These are phyloP conservation scores for Termitomyces sp. DNA, from an alignment of 768 basidiomycete genomes.

Conservation along the genomic window DNA sequence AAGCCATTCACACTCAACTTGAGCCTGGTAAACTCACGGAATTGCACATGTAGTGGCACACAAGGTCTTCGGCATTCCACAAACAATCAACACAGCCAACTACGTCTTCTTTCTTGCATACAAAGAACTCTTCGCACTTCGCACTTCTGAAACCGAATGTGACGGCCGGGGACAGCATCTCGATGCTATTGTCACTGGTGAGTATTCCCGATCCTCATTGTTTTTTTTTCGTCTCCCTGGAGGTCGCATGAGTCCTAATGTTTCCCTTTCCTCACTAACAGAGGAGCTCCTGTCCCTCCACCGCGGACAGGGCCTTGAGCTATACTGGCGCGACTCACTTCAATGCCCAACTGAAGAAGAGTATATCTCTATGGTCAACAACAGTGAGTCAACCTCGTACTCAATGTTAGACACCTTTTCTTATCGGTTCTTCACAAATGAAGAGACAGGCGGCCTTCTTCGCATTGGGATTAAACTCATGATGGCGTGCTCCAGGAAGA, in stretches of 20 bases:
- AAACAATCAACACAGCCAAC: slow-evolving; percentile 95
- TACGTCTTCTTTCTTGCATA: slow-evolving; percentile 96
- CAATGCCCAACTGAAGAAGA: slow-evolving; percentile 92
- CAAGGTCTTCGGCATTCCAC: slow-evolving; percentile 93
- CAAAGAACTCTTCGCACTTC: slow-evolving; percentile 68
- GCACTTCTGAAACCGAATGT: slow-evolving; percentile 15
- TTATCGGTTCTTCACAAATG: neutral
- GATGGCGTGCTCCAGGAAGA: slow-evolving; percentile 81
- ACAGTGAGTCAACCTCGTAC: slow-evolving; percentile 50
- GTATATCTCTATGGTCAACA: slow-evolving; percentile 93
- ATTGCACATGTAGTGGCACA: slow-evolving; percentile 58
- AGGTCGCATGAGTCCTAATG: neutral
- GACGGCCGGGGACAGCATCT: slow-evolving; percentile 27
- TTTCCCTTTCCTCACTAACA: slow-evolving; percentile 4
- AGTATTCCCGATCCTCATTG: slow-evolving; percentile 6
- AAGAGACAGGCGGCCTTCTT: slow-evolving; percentile 94
- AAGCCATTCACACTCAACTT: slow-evolving; percentile 10
- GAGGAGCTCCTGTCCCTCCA: slow-evolving; percentile 78
- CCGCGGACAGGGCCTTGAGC: slow-evolving; percentile 91
- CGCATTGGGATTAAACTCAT: slow-evolving; percentile 93
- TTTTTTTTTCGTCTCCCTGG: neutral
- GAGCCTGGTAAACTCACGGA: too few relatives aligned
- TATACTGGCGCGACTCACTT: slow-evolving; percentile 91
- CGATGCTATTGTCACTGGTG: slow-evolving; percentile 63
- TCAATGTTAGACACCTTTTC: neutral